Base-by-base conservation (phyloP, 2,329 filamentous ascomycete species). In the Aspergillus versicolor region DNA sequence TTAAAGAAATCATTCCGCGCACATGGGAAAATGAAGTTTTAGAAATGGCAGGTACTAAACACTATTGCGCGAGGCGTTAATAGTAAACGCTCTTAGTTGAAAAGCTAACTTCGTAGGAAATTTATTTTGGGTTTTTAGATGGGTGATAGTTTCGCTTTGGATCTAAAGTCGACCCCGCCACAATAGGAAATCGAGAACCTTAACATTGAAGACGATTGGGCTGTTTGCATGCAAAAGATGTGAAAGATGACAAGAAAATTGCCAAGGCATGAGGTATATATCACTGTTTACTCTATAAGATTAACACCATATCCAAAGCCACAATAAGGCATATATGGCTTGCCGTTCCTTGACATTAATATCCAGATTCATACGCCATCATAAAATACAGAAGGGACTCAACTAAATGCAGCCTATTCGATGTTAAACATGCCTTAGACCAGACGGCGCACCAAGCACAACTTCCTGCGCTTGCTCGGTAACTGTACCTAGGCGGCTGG, bases 401-500 rank as follows among this genome's bases (percentile, higher is more conserved):
- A 11, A 51, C 27, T 30, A 24, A 45, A 17, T 34, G 43, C 53
- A 56, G 62, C 49, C 58, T 41, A 7, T 11, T 9, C 5, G 5
- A 64, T 52, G 44, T 69, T 62, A 24, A 68, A 61, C 34, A 69
- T 64, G 32, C 67, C 62, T 54, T 71, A 65, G 66, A 12, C 63
- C 52, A 15, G 63, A 65, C 45, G 72, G 63, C 4, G 74, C 72
- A 1, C 82, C 84, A 40, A 78, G 63, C 40, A 73, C 81, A 52
- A 88, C 70, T 61, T 81, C 81, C 54, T 86, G 85, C 56, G 87
- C 79, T 37, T 82, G 81, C 68, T 88, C 86, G 59, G 84, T 82
- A 4, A 80, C 81, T 46, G 75, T 75, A 3, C 84, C 85, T 49
- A 89, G 80, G 54, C 84, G 81, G 22, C 81, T 79, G 5, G 86